phyloP scores from a whole-genome alignment of 2,329 filamentous ascomycete species.

The Cladophialophora exuberans region DNA sequence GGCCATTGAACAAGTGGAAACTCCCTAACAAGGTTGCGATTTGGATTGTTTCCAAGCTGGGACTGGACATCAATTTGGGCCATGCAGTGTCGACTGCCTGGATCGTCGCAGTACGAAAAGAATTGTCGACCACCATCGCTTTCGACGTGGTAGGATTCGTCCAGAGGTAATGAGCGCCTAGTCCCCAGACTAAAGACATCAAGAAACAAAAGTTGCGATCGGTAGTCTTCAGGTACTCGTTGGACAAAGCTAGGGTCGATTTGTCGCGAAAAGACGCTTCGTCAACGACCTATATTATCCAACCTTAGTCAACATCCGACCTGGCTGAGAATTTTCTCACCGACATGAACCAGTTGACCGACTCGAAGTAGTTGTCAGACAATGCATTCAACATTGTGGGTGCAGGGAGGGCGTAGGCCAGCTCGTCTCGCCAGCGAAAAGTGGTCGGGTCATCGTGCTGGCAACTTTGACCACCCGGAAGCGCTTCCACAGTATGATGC shows the following conservation, averaged over 20 bases:
- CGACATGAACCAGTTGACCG: constrained; percentile 15
- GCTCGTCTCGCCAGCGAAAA: constrained; percentile 11
- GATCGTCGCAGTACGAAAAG: not conserved
- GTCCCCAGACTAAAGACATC: constrained; percentile 11
- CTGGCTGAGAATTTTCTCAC: too few relatives aligned
- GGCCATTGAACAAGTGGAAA: constrained; percentile 13
- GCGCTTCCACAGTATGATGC: not conserved
- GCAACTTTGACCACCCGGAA: constrained; percentile 3
- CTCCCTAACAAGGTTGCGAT: constrained; percentile 10
- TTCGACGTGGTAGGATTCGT: constrained; percentile 1
- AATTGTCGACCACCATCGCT: not conserved
- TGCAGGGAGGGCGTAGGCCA: not conserved
- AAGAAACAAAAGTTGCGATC: constrained; percentile 13
- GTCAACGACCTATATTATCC: not conserved
- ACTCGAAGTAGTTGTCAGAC: constrained; percentile 9
- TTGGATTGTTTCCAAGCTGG: constrained; percentile 7
- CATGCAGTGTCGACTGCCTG: constrained; percentile 3
- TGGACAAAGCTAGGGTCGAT: not conserved
- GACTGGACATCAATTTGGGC: not conserved
- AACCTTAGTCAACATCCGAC: too few relatives aligned
- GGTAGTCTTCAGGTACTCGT: not conserved
- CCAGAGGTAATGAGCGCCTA: constrained; percentile 11
- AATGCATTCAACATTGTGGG: not conserved
- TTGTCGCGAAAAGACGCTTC: not conserved
- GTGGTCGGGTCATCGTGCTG: not conserved